Conservation (phyloP, 1,139 yeast genomes). For the Scheffersomyces segobiensis region DNA sequence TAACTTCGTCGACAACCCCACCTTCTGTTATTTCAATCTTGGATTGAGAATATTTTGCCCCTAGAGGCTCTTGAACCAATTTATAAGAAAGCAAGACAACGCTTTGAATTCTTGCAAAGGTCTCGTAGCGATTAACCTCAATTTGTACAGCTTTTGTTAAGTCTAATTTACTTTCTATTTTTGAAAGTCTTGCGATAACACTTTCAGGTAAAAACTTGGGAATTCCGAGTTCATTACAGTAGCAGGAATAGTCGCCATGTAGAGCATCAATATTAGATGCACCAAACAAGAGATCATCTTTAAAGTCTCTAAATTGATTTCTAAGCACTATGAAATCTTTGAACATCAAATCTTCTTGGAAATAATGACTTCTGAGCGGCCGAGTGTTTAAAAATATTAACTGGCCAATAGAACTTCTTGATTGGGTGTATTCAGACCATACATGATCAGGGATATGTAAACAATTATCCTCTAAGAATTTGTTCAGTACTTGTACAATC, state of each 20-base stretch:
- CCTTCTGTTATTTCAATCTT: background rate
- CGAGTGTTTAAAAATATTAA: conserved; percentile 14
- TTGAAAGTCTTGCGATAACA: conserved; percentile 6
- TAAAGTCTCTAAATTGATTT: conserved; percentile 58
- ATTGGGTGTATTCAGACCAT: background rate
- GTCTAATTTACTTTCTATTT: background rate
- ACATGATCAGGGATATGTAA: background rate
- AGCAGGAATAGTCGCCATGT: conserved; percentile 31
- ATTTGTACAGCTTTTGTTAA: background rate
- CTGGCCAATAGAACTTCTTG: conserved; percentile 6
- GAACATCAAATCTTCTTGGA: conserved; percentile 62
- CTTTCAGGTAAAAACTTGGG: conserved; percentile 31
- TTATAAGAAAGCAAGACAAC: conserved; percentile 3
- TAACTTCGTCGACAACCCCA: background rate
- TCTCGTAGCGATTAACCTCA: conserved; percentile 20
- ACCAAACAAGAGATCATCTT: conserved; percentile 47
- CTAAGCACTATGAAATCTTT: conserved; percentile 60
- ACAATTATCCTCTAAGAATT: conserved; percentile 12
- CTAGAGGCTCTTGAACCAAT: background rate
- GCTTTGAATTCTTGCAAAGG: conserved; percentile 23
- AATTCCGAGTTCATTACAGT: conserved; percentile 13
- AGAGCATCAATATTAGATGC: conserved; percentile 32
- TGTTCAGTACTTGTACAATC: conserved; percentile 34
- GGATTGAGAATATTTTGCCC: background rate
- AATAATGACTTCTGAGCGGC: conserved; percentile 52